phyloP scores from a whole-genome alignment of 495 filamentous ascomycete species.

The Hypoxylon perforatum region DNA sequence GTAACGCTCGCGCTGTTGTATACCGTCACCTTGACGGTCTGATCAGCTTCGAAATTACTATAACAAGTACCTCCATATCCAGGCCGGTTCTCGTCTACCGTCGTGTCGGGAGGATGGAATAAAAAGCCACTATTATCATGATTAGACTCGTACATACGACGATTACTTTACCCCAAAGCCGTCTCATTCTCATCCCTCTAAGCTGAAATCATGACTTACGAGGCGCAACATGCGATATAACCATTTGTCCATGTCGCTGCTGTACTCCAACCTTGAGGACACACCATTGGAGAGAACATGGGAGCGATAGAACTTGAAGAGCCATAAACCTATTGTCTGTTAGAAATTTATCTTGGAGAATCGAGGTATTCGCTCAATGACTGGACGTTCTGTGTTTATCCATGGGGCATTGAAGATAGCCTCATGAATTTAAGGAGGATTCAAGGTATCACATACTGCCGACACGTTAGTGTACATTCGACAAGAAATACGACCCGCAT shows the following conservation, averaged over 20 bases:
- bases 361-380: neutral
- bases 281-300: conserved; percentile 35
- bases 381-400: neutral
- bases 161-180: neutral
- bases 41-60: conserved; percentile 22
- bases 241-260: conserved; percentile 27
- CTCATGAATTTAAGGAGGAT: neutral
- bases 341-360: neutral
- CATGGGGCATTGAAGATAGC: neutral
- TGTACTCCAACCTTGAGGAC: conserved; percentile 28
- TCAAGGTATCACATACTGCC: conserved; percentile 16
- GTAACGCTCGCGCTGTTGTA: conserved; percentile 32
- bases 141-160: conserved; percentile 13
- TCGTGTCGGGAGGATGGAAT: conserved; percentile 19
- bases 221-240: conserved; percentile 41
- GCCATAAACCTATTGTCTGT: conserved; percentile 18
- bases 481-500: neutral
- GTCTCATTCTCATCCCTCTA: neutral
- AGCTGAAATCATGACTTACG: conserved; percentile 24
- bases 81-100: conserved; percentile 30
- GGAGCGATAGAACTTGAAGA: conserved; percentile 33
- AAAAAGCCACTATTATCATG: conserved; percentile 26
- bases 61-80: conserved; percentile 39
- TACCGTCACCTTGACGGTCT: conserved; percentile 28
- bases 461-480: conserved; percentile 18